phyloP scores from a whole-genome alignment of 1,284 basidiomycete genomes.

The Taiwanofungus camphoratus region DNA sequence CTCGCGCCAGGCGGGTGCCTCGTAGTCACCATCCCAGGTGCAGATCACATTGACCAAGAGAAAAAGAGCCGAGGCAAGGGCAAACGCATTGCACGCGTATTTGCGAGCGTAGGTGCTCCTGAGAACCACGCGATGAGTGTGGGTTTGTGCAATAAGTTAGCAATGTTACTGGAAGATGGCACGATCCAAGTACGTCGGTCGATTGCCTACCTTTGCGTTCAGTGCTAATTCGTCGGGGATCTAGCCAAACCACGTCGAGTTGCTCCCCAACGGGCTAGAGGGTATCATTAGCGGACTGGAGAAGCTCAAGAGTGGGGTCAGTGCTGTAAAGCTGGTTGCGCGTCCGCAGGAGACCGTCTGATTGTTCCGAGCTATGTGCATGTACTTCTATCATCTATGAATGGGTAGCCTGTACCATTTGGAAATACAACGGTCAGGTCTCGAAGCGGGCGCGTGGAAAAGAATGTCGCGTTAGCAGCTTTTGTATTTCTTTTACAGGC shows the following conservation, averaged over 20 bases:
- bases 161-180: constrained; percentile 7
- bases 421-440: too few relatives aligned
- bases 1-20: constrained; percentile 22
- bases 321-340: constrained; percentile 45
- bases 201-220: background rate
- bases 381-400: too few relatives aligned
- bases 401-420: too few relatives aligned
- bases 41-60: constrained; percentile 2
- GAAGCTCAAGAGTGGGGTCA: constrained; percentile 36
- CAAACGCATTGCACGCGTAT: constrained; percentile 8
- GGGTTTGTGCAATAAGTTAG: constrained; percentile 9
- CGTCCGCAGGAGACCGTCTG: constrained; percentile 43
- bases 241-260: constrained; percentile 29
- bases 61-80: background rate
- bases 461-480: too few relatives aligned
- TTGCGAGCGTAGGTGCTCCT: constrained; percentile 3
- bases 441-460: too few relatives aligned
- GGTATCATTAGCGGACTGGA: constrained; percentile 40
- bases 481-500: too few relatives aligned
- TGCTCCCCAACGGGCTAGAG: constrained; percentile 40
- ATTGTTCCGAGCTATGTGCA: too few relatives aligned
- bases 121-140: constrained; percentile 2
- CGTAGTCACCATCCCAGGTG: constrained; percentile 13
- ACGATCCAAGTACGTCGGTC: background rate
- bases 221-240: background rate